A percentile compares a stretch with the other conserved stretches of the same genome.
phyloP scores from a whole-genome alignment of 768 basidiomycete genomes.

The Serendipita indica region DNA sequence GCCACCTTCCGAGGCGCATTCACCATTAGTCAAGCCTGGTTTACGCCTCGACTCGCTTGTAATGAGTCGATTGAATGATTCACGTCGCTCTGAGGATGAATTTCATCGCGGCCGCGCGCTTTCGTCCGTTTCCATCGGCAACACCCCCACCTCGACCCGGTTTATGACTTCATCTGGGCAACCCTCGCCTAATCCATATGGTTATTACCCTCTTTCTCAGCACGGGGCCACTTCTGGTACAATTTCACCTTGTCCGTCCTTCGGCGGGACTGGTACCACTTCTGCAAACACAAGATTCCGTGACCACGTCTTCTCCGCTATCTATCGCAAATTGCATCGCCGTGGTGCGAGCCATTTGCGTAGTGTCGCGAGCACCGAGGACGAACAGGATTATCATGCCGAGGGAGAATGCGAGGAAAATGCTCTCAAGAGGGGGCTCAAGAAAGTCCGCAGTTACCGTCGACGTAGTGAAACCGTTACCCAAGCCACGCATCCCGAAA shows the following conservation, averaged over 20 bases:
- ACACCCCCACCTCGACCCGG: neutral
- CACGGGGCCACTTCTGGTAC: slow-evolving; percentile 14
- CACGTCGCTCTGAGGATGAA: slow-evolving; percentile 1
- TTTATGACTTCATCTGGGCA: slow-evolving; percentile 21
- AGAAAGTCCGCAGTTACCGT: neutral
- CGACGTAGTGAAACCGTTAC: slow-evolving; percentile 6
- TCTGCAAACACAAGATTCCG: slow-evolving; percentile 87
- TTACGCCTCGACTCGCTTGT: neutral
- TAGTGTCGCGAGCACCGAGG: slow-evolving; percentile 30
- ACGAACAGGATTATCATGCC: slow-evolving; percentile 36
- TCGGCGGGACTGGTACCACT: slow-evolving; percentile 83
- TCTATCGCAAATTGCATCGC: slow-evolving; percentile 59
- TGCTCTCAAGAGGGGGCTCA: neutral
- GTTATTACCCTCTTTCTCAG: neutral
- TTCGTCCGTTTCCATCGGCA: slow-evolving; percentile 4
- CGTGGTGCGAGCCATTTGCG: slow-evolving; percentile 23
- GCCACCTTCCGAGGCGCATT: neutral
- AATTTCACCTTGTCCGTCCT: slow-evolving; percentile 28
- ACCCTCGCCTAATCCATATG: slow-evolving; percentile 29
- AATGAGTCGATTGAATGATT: neutral
- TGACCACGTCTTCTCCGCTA: slow-evolving; percentile 87
- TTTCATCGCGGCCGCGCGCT: neutral
- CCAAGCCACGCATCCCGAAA: neutral
- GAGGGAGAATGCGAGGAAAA: slow-evolving; percentile 28
- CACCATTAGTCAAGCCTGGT: neutral